phyloP scores from a whole-genome alignment of 148 eudicot species.

The Selenicereus undatus region DNA sequence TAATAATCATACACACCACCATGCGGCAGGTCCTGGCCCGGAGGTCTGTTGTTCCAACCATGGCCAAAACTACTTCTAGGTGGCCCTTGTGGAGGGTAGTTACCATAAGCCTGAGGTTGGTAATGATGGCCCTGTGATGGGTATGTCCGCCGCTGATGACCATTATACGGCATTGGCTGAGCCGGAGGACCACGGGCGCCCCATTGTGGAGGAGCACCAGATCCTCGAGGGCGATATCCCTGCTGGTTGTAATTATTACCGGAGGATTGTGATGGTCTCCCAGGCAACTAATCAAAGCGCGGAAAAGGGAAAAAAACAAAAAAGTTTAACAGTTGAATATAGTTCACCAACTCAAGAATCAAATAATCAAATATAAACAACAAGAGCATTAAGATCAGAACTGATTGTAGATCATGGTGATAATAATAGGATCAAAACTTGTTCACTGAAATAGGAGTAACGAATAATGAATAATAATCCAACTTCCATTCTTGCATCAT shows the following conservation, averaged over 20 bases:
- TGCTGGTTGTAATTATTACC: constrained; percentile 62
- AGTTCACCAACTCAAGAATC: neutral
- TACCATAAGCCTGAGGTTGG: constrained; percentile 57
- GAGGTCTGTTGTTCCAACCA: constrained; percentile 87
- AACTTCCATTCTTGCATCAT: neutral
- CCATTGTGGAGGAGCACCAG: constrained; percentile 66
- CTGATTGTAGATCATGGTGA: neutral
- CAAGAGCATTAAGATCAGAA: neutral
- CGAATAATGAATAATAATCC: neutral
- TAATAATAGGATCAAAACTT: constrained; percentile 3
- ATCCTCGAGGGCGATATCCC: constrained; percentile 70
- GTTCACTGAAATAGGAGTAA: neutral
- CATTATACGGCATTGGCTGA: constrained; percentile 59
- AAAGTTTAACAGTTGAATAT: constrained; percentile 1
- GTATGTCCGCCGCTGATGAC: constrained; percentile 74
- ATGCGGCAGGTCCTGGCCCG: constrained; percentile 62
- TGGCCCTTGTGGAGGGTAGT: constrained; percentile 62
- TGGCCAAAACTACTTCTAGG: constrained; percentile 65
- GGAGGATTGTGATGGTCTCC: constrained; percentile 52
- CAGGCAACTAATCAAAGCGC: constrained; percentile 34
- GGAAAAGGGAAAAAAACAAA: too few species aligned
- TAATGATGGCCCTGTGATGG: constrained; percentile 67
- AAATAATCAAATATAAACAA: neutral
- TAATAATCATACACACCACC: constrained; percentile 51
- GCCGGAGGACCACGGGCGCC: constrained; percentile 57